Conservation (phyloP, 192 early-diverging fungal genomes). For the Coemansia sp. region DNA sequence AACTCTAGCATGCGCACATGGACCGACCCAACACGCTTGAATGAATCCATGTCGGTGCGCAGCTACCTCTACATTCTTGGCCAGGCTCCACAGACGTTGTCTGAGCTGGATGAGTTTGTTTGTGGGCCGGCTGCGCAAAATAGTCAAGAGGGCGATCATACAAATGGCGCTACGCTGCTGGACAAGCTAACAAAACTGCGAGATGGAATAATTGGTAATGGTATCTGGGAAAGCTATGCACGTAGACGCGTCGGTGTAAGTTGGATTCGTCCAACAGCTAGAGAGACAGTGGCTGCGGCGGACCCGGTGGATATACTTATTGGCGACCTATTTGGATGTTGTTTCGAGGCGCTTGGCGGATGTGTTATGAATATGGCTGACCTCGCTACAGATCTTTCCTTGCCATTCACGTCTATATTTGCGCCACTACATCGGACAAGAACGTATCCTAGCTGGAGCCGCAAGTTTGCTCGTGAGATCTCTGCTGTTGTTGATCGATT, state of each 20-base stretch:
- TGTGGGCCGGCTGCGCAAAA: conserved; percentile 3
- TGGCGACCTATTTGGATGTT: conserved; percentile 29
- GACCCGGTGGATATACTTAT: conserved; percentile 40
- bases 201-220: conserved; percentile 45
- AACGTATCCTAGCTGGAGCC: conserved; percentile 51
- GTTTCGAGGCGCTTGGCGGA: conserved; percentile 50
- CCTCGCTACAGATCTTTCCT: background rate
- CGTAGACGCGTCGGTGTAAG: conserved; percentile 49
- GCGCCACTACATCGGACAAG: conserved; percentile 20
- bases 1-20: conserved; percentile 18
- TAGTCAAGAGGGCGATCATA: background rate
- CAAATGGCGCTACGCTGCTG: conserved; percentile 17
- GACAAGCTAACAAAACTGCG: conserved; percentile 36
- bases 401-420: conserved; percentile 32
- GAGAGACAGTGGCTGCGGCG: background rate
- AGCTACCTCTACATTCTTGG: conserved; percentile 40
- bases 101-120: conserved; percentile 32
- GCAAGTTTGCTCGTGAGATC: conserved; percentile 51
- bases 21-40: conserved; percentile 48
- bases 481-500: conserved; percentile 38
- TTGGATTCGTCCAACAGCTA: conserved; percentile 21
- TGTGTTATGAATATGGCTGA: conserved; percentile 22
- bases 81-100: conserved; percentile 21
- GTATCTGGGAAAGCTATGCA: conserved; percentile 55
- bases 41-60: conserved; percentile 49